Percentiles rank a stretch among this genome's conserved stretches.
phyloP scores from a whole-genome alignment of 2,329 filamentous ascomycete species.

The Fragosphaeria purpurea region DNA sequence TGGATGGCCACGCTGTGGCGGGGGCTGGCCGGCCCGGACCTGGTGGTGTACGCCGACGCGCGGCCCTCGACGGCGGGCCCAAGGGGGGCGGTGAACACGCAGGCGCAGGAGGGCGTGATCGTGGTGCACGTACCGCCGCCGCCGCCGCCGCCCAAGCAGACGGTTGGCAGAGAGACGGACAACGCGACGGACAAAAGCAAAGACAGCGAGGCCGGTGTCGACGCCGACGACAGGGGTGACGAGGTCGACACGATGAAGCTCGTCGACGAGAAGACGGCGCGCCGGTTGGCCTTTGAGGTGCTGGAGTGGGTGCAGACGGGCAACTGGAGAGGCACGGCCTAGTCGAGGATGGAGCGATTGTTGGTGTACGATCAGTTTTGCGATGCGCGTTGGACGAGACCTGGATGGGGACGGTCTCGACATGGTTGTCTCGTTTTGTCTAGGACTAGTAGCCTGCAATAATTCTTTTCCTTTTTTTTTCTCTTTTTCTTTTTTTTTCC shows the following conservation, averaged over 20 bases:
- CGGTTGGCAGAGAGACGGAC: not conserved
- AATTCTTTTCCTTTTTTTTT: no score
- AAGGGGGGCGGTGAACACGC: conserved; percentile 31
- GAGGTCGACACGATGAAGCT: conserved; percentile 13
- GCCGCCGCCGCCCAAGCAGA: not conserved
- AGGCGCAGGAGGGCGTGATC: conserved; percentile 32
- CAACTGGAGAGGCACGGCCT: conserved; percentile 20
- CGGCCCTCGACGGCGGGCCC: not conserved
- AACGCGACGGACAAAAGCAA: not conserved
- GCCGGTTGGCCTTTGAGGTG: conserved; percentile 77
- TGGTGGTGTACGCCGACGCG: conserved; percentile 50
- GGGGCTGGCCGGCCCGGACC: conserved; percentile 70
- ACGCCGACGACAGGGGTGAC: conserved; percentile 13
- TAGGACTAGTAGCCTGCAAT: no score
- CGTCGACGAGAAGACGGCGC: conserved; percentile 58
- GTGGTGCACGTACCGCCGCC: conserved; percentile 38
- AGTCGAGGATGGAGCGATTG: no score
- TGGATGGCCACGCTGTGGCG: conserved; percentile 96
- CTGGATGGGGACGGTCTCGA: no score
- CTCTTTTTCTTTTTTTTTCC: no score
- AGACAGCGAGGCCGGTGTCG: not conserved
- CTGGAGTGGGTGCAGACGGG: conserved; percentile 62
- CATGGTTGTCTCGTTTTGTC: no score
- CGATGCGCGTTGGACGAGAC: no score
- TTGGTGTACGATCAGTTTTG: no score